phyloP scores from a whole-genome alignment of 129 eudicot species.

The Oenanthe sinensis region DNA sequence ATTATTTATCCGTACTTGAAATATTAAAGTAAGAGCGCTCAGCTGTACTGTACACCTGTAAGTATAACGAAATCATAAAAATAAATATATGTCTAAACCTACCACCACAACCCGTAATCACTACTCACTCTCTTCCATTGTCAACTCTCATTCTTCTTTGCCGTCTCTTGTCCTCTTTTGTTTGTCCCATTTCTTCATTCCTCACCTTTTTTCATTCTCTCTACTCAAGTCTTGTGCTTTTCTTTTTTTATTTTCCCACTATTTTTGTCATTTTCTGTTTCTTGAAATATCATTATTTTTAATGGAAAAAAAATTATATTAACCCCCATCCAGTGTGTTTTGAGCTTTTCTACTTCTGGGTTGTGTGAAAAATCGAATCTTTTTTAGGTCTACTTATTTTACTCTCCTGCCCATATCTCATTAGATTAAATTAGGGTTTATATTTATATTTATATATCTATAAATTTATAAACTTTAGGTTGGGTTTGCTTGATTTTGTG shows the following conservation, averaged over 20 bases:
- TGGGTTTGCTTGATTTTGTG: background rate
- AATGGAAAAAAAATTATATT: background rate
- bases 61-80: too few relatives aligned
- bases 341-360: background rate
- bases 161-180: conserved; percentile 6
- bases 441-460: background rate
- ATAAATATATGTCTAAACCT: background rate
- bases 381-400: background rate
- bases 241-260: background rate
- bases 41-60: background rate
- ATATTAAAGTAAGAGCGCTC: too few relatives aligned
- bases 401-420: background rate
- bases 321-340: background rate
- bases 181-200: background rate
- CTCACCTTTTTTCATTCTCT: background rate
- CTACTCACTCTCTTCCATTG: too few relatives aligned
- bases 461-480: too few relatives aligned
- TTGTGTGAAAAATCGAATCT: background rate
- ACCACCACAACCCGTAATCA: background rate
- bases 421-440: background rate
- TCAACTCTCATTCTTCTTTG: conserved; percentile 2
- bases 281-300: background rate
- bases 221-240: background rate
- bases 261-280: background rate
- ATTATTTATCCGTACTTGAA: too few relatives aligned